Base-by-base conservation (phyloP, 176 grass and related monocot genomes). In the Hordeum marinum region DNA sequence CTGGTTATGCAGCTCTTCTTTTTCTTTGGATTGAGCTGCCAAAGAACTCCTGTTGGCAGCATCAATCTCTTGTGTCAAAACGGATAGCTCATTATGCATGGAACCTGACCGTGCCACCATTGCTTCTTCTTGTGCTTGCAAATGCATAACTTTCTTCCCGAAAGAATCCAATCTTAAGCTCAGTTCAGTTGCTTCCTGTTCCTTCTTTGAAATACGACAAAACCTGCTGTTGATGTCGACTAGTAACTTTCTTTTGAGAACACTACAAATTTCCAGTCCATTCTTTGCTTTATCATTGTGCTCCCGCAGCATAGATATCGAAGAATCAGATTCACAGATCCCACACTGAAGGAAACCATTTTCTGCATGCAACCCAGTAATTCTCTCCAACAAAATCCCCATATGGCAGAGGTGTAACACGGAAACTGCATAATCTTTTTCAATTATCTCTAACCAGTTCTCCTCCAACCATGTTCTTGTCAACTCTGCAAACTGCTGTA, bases 391-490 rank as follows among this genome's bases (percentile, higher is more conserved):
- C 66, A 98, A 84, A 82, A 93, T 95, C 40, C 88, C 93, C 93
- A 98, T 95, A 67, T 98, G 91, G 72, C 93, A 98, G 31, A 98
- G 86, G 72, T 98, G 93, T 41, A 98, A 87, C 18, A 95, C 91
- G 42, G 96, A 98, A 87, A 98, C 63, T 71, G 91, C 85, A 92
- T 91, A 98, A 86, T 98, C 96, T 89, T 95, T 98, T 85, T 83
- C 82, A 62, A 95, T 93, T 45, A 98, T 95, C 72, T 93, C 92
- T 68, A 86, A 76, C 92, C 92, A 98, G 62, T 80, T 98, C 35
- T 92, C 91, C 65, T 91, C 93, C 75, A 98, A 87, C 89, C 89
- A 95, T 18, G 75, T 88, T 83, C 89, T 94, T 24, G 77, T 78
- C 69, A 83, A 82, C 46, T 82, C 88, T 43, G 79, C 45, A 66